Percentiles rank a stretch among this genome's conserved stretches.
These are phyloP conservation scores for Botrytis sinoallii DNA, from an alignment of 2,329 filamentous ascomycete genomes.

Conservation along the genomic window DNA sequence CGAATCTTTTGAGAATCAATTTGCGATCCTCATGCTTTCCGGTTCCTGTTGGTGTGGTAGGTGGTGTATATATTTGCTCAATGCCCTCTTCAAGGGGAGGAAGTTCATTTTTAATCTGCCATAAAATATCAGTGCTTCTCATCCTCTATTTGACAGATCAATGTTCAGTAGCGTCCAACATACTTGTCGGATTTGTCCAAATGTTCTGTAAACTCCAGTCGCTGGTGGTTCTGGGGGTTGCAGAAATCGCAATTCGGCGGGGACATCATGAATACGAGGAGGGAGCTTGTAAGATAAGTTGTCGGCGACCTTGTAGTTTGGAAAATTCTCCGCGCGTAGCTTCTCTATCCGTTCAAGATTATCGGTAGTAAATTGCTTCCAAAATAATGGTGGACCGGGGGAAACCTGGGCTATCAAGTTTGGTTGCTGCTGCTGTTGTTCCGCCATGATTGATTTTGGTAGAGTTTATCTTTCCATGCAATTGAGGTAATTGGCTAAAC, in stretches of 20 bases:
- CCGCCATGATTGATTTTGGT: constrained; percentile 49
- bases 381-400: constrained; percentile 86
- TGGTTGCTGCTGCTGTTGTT: constrained; percentile 43
- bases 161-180: constrained; percentile 23
- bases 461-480: background rate
- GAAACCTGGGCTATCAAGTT: constrained; percentile 61
- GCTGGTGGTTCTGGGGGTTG: constrained; percentile 76
- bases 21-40: constrained; percentile 60
- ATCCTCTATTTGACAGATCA: background rate
- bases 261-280: constrained; percentile 31
- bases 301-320: constrained; percentile 8
- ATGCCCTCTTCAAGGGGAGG: constrained; percentile 69
- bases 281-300: constrained; percentile 33
- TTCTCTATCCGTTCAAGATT: constrained; percentile 62
- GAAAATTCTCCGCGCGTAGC: constrained; percentile 40
- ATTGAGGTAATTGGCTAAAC: background rate
- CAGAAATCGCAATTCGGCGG: constrained; percentile 67
- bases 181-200: constrained; percentile 65
- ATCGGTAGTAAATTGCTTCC: constrained; percentile 77
- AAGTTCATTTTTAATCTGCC: constrained; percentile 56
- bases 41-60: constrained; percentile 36
- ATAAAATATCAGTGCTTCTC: background rate
- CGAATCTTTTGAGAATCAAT: constrained; percentile 69
- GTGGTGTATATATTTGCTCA: constrained; percentile 59
- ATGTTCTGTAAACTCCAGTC: constrained; percentile 69